phyloP scores from a whole-genome alignment of 441 rosid genomes.

The Adansonia rubrostipa region DNA sequence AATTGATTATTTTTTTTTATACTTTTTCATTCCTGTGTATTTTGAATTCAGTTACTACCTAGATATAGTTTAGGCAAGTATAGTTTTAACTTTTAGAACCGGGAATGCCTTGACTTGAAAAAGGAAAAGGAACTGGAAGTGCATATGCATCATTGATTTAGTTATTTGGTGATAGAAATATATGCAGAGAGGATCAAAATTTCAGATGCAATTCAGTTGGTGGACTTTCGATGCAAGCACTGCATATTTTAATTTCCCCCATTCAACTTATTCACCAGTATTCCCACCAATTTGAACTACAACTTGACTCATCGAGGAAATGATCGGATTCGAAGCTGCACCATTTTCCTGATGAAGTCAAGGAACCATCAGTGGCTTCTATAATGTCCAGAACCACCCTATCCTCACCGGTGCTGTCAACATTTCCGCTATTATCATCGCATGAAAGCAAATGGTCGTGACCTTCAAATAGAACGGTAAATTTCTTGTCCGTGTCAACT shows the following conservation, averaged over 20 bases:
- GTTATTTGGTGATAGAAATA: background rate
- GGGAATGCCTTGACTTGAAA: background rate
- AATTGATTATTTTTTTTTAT: background rate
- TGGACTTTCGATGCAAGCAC: background rate
- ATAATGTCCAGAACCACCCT: slow-evolving; percentile 8
- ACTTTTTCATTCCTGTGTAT: background rate
- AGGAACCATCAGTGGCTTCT: slow-evolving; percentile 26
- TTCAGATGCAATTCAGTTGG: background rate
- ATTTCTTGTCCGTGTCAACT: background rate
- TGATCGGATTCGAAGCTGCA: slow-evolving; percentile 24
- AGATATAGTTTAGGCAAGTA: background rate
- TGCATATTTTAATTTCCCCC: background rate
- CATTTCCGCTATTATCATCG: slow-evolving; percentile 4
- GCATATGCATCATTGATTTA: background rate
- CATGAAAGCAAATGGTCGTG: slow-evolving; percentile 8
- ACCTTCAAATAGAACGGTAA: background rate
- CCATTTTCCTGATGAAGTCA: slow-evolving; percentile 26
- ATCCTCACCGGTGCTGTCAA: slow-evolving; percentile 20
- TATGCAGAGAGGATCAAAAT: background rate
- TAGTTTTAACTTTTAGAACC: background rate
- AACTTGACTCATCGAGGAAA: slow-evolving; percentile 29
- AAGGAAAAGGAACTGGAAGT: background rate
- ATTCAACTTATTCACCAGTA: slow-evolving; percentile 16
- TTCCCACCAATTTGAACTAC: slow-evolving; percentile 37
- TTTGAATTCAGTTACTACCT: background rate